Evolutionary conservation across 768 basidiomycete species (phyloP).

Genomic region (Lactarius psammicola): DNA sequence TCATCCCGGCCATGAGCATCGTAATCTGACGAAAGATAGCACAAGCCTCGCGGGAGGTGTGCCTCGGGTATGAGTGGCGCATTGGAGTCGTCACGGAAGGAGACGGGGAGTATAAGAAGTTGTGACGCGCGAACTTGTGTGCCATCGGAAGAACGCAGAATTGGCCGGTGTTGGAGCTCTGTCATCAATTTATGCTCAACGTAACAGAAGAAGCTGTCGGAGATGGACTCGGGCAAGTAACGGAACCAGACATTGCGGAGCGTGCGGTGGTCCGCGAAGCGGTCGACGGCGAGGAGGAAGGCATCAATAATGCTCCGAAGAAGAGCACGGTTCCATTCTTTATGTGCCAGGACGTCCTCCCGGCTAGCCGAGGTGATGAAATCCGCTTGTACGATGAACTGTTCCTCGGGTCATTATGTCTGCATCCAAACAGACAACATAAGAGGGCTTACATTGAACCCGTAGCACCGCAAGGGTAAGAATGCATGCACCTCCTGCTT

Average conservation of each 20-base stretch:
- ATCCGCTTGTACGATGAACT: conserved; percentile 37
- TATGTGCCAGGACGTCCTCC: conserved; percentile 32
- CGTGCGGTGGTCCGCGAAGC: conserved; percentile 24
- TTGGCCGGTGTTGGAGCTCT: conserved; percentile 14
- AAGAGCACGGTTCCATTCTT: conserved; percentile 31
- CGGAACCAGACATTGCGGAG: conserved; percentile 32
- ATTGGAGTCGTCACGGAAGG: conserved; percentile 5
- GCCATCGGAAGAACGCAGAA: conserved; percentile 29
- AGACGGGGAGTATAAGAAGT: conserved; percentile 11
- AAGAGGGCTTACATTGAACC: conserved; percentile 30
- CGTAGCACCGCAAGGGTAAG: conserved; percentile 31
- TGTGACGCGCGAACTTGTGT: conserved; percentile 21
- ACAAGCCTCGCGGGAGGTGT: neutral
- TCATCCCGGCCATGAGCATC: neutral
- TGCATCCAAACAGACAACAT: neutral
- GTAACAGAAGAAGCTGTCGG: conserved; percentile 28
- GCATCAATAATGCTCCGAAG: conserved; percentile 28
- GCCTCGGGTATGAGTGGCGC: conserved; percentile 17
- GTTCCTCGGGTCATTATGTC: neutral
- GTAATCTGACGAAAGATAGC: conserved; percentile 26
- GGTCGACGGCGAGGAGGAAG: conserved; percentile 30
- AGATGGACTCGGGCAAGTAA: conserved; percentile 30
- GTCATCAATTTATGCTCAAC: conserved; percentile 16
- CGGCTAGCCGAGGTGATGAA: conserved; percentile 34
- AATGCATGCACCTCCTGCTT: conserved; percentile 32